Percentiles rank a stretch among this genome's conserved stretches.
phyloP scores from a whole-genome alignment of 2,329 filamentous ascomycete genomes.

The Ophiostoma sp. region DNA sequence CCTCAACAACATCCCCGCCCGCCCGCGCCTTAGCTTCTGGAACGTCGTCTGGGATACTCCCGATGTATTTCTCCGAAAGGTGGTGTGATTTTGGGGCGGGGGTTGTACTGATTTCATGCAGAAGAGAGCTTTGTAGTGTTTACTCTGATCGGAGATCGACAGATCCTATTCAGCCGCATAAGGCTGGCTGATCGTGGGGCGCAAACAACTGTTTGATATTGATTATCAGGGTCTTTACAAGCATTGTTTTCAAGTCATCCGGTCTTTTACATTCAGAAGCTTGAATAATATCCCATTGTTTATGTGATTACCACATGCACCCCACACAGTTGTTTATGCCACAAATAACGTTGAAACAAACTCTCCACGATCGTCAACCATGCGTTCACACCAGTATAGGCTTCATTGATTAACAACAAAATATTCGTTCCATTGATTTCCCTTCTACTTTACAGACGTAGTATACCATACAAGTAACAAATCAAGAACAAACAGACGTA shows the following conservation, averaged over 20 bases:
- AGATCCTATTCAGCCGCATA: conserved; percentile 12
- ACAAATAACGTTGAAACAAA: conserved; percentile 14
- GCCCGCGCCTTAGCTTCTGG: conserved; percentile 36
- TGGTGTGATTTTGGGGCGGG: conserved; percentile 31
- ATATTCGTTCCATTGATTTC: too few species aligned
- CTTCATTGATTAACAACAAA: not conserved
- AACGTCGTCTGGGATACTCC: conserved; percentile 45
- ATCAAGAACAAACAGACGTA: not conserved
- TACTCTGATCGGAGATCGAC: not conserved
- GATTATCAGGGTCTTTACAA: not conserved
- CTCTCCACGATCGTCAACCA: not conserved
- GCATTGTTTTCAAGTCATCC: not conserved
- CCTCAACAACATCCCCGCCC: conserved; percentile 30
- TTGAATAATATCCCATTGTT: not conserved
- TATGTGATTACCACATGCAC: not conserved
- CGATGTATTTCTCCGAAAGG: conserved; percentile 29
- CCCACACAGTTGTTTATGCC: not conserved
- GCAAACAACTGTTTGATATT: not conserved
- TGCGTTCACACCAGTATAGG: not conserved
- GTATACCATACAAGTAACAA: not conserved
- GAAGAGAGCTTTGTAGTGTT: not conserved
- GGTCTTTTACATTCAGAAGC: not conserved
- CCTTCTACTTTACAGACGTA: not conserved
- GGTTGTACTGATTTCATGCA: not conserved
- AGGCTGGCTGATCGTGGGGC: not conserved